These are phyloP conservation scores for Flagelloscypha sp. DNA, from an alignment of 768 basidiomycete species.

Conservation along the genomic window DNA sequence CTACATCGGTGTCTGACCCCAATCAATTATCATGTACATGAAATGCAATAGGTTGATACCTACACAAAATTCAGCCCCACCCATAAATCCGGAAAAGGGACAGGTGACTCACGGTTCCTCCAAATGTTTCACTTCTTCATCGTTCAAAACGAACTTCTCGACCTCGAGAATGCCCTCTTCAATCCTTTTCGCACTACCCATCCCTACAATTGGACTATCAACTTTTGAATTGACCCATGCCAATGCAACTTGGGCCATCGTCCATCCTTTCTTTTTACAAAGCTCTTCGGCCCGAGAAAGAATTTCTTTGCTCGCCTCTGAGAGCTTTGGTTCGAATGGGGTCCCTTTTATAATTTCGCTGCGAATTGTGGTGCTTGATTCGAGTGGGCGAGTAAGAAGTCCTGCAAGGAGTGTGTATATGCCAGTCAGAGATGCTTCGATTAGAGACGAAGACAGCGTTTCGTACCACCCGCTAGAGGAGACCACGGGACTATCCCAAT, in stretches of 20 bases:
- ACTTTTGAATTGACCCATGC: constrained; percentile 1
- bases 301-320: not conserved
- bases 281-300: constrained; percentile 5
- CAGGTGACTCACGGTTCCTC: too few relatives aligned
- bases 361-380: constrained; percentile 14
- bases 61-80: too few relatives aligned
- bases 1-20: too few relatives aligned
- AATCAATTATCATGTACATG: too few relatives aligned
- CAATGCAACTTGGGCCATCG: constrained; percentile 4
- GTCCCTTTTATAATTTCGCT: constrained; percentile 11
- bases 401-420: too few relatives aligned
- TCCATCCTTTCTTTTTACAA: constrained; percentile 2
- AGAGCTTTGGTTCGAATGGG: constrained; percentile 9
- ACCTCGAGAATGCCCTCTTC: constrained; percentile 9
- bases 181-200: constrained; percentile 2
- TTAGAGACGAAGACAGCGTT: too few relatives aligned
- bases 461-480: constrained; percentile 24
- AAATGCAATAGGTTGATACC: too few relatives aligned
- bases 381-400: constrained; percentile 28
- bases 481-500: constrained; percentile 39
- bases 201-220: constrained; percentile 3
- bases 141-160: too few relatives aligned
- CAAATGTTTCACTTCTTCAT: too few relatives aligned
- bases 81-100: too few relatives aligned
- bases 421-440: too few relatives aligned